Percentiles rank a stretch among this genome's conserved stretches.
phyloP scores from a whole-genome alignment of 2,329 filamentous ascomycete species.

The Macrophomina phaseolina region DNA sequence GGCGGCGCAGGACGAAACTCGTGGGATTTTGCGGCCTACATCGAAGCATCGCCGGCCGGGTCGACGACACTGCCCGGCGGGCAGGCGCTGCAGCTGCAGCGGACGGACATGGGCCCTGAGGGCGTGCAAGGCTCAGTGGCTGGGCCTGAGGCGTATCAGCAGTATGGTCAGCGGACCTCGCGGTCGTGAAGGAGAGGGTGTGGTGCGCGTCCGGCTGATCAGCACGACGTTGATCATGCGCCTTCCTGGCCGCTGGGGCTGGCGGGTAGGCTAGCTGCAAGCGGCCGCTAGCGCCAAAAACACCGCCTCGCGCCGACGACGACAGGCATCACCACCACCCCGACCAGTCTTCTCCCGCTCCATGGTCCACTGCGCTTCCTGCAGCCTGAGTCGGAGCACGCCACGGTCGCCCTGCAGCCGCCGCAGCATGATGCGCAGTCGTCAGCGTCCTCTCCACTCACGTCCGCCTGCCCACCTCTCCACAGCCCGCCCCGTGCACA shows the following conservation, averaged over 20 bases:
- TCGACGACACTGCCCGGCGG: slow-evolving; percentile 31
- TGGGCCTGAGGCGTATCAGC: slow-evolving; percentile 39
- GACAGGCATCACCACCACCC: slow-evolving; percentile 16
- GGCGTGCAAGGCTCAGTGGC: slow-evolving; percentile 18
- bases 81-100: slow-evolving; percentile 36
- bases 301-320: slow-evolving; percentile 12
- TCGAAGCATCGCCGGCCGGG: slow-evolving; percentile 36
- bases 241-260: slow-evolving; percentile 9
- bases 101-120: slow-evolving; percentile 14
- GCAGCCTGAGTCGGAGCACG: slow-evolving; percentile 5
- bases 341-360: not conserved
- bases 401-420: slow-evolving; percentile 6
- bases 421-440: slow-evolving; percentile 9
- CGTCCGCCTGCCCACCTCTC: not conserved
- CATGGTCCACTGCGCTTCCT: not conserved
- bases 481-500: slow-evolving; percentile 10
- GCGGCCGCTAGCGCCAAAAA: slow-evolving; percentile 9
- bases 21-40: slow-evolving; percentile 44
- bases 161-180: slow-evolving; percentile 45
- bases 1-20: slow-evolving; percentile 37
- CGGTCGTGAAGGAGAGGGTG: slow-evolving; percentile 38
- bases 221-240: slow-evolving; percentile 25
- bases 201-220: slow-evolving; percentile 27
- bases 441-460: not conserved
- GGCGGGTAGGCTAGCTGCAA: slow-evolving; percentile 19